Conservation (phyloP, 306 rosid genomes). For the Sicyos edulis region DNA sequence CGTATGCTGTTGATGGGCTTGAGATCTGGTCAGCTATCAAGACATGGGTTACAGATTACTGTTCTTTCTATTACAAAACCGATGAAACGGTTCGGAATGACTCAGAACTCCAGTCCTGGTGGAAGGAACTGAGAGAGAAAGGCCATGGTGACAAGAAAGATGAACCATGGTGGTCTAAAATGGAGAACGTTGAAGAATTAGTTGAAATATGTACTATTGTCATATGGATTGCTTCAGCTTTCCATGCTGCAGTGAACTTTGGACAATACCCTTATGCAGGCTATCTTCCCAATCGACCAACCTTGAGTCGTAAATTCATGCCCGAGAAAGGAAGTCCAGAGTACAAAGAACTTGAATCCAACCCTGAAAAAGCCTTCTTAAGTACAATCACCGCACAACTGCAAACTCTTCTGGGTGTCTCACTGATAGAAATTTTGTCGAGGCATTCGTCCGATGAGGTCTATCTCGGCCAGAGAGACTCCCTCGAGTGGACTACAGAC, state of each 20-base stretch:
- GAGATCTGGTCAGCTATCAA: conserved; percentile 38
- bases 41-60: conserved; percentile 20
- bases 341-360: conserved; percentile 39
- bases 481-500: conserved; percentile 61
- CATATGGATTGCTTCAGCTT: conserved; percentile 55
- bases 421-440: conserved; percentile 55
- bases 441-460: conserved; percentile 30
- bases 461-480: too few species aligned
- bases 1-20: conserved; percentile 13
- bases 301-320: conserved; percentile 47
- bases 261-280: conserved; percentile 67
- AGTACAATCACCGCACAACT: conserved; percentile 48
- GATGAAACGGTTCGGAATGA: conserved; percentile 38
- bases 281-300: conserved; percentile 56
- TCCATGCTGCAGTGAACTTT: conserved; percentile 15
- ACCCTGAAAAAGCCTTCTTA: conserved; percentile 22
- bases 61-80: conserved; percentile 41
- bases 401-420: conserved; percentile 30
- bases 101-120: conserved; percentile 55
- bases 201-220: conserved; percentile 34
- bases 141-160: conserved; percentile 55
- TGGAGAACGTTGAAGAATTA: conserved; percentile 29
- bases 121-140: conserved; percentile 31
- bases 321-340: conserved; percentile 49
- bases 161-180: conserved; percentile 15